Conservation (phyloP, 768 basidiomycete genomes). For the Russula brevipes region DNA sequence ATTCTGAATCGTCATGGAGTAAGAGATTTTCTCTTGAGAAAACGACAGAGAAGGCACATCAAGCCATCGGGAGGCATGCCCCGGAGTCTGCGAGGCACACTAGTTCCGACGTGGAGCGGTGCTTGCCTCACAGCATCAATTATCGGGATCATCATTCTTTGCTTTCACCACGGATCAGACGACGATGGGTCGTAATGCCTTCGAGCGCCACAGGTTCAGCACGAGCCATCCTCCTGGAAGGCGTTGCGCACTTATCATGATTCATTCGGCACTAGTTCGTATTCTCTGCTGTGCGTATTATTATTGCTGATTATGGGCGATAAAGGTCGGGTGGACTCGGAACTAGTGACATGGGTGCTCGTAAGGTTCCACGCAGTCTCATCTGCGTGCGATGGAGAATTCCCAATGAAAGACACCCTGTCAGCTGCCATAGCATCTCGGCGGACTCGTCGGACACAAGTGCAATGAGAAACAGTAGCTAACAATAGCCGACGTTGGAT, state of each 20-base stretch:
- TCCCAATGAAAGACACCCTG: neutral
- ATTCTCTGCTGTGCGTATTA: neutral
- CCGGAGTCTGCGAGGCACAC: neutral
- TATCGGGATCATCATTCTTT: neutral
- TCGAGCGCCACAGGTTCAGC: neutral
- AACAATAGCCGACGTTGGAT: too few species aligned
- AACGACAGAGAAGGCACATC: too few species aligned
- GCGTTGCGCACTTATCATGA: neutral
- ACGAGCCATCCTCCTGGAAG: neutral
- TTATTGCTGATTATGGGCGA: neutral
- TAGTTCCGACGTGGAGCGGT: neutral
- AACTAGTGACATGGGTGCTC: neutral
- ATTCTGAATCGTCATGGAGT: too few species aligned
- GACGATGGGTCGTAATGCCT: too few species aligned
- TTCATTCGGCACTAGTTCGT: neutral
- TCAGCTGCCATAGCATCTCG: neutral
- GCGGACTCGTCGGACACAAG: neutral
- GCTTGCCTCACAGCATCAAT: neutral
- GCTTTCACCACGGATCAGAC: neutral
- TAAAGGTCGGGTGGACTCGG: neutral
- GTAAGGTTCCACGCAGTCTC: neutral
- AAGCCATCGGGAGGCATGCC: neutral
- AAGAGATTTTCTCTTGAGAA: too few species aligned
- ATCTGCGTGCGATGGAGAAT: neutral
- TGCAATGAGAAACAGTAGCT: too few species aligned